Base-by-base conservation (phyloP, 1,139 yeast species). In the Yamadazyma membranifaciens region DNA sequence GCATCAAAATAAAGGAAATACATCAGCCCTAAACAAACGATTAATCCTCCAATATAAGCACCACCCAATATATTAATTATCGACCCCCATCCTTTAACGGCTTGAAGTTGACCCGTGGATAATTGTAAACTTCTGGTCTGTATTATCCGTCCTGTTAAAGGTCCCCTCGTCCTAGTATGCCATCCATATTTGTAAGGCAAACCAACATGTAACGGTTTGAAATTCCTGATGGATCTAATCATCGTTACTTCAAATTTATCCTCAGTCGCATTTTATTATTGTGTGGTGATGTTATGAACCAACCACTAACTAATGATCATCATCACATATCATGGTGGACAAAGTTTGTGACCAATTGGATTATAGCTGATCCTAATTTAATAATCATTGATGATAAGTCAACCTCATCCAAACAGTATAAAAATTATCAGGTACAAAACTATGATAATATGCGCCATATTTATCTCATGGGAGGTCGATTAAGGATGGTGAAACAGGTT, bases 391-490 rank as follows among this genome's bases (percentile, higher is more conserved):
- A 46, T 12, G 27, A 33, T 6, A 14, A 12, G 29, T 36, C 39
- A 7, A 48, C 46, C n/a, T 37, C 39, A 20, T 20, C 24, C 5
- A 20, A 20, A 5, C 11, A 11, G 33, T 37, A 33, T 17, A 54
- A 59, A 53, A 62, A 69, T 51, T 59, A 73, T 63, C 76, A 67
- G 54, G 59, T 57, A 6, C 68, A 58, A 41, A 48, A 53, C 25
- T 56, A 64, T 48, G 56, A 53, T 1, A 60, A 59, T n/a, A 52
- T 59, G 34, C 64, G 62, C 31, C 63, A 62, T 36, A 42, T 77
- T 3, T 85, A 75, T 57, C 59, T 83, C 3, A 63, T 78, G 42
- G 94, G 94, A 6, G 95, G 95, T 0, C 60, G 89, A 31, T 56
- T 81, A 35, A 62, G 80, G 29, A 60, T 74, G 1, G 62, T 69